phyloP scores from a whole-genome alignment of 192 early-diverging fungal genomes.

The Ambispora gerdemannii region DNA sequence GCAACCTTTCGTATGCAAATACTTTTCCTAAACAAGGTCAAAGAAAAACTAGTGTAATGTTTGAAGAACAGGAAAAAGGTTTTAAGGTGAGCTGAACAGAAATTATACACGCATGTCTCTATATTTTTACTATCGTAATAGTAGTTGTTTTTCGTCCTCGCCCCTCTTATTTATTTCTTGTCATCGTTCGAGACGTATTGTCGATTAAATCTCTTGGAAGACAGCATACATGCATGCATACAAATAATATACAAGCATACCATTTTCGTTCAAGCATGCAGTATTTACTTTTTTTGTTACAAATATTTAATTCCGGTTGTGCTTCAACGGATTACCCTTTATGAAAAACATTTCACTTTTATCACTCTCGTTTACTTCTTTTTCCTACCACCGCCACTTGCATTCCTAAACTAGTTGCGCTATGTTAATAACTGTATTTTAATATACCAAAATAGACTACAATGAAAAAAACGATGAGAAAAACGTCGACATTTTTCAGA shows the following conservation, averaged over 20 bases:
- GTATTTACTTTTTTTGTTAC: not conserved
- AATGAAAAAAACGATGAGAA: constrained; percentile 27
- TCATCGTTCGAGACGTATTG: not conserved
- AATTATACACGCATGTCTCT: no score
- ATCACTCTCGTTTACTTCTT: not conserved
- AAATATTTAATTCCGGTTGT: not conserved
- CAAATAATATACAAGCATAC: not conserved
- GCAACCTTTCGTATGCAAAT: no score
- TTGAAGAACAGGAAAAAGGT: constrained; percentile 1
- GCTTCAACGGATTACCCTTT: not conserved
- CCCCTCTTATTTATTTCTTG: not conserved
- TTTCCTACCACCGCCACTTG: not conserved
- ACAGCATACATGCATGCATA: not conserved
- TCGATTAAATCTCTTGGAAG: not conserved
- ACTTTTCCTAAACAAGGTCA: not conserved
- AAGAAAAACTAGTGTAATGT: constrained; percentile 18
- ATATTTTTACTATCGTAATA: no score
- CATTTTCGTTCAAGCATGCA: no score
- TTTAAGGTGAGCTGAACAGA: constrained; percentile 8
- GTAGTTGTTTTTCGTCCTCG: not conserved
- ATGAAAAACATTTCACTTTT: no score
- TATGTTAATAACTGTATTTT: not conserved
- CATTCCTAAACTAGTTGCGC: not conserved
- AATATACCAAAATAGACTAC: not conserved
- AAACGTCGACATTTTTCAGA: constrained; percentile 30